Evolutionary conservation across 1,284 basidiomycete species (phyloP).

Genomic region (Marasmius sp.): DNA sequence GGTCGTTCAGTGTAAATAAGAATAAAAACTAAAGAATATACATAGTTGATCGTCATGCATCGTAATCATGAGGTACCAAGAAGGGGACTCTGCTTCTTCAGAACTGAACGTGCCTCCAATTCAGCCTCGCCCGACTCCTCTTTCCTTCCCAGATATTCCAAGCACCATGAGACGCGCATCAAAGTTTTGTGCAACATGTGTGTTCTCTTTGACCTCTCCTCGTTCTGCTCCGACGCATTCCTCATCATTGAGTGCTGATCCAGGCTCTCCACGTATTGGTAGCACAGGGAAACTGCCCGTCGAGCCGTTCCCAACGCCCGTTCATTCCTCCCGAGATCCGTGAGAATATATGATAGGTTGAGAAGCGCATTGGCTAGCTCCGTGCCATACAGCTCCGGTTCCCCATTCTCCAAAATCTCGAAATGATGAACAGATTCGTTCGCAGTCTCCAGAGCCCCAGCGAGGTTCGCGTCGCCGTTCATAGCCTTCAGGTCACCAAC

Average conservation of each 20-base stretch:
- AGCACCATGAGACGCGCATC: constrained; percentile 11
- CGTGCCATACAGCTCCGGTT: constrained; percentile 10
- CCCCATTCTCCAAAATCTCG: constrained; percentile 8
- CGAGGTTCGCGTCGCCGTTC: neutral
- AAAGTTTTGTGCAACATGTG: constrained; percentile 10
- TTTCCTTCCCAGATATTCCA: constrained; percentile 9
- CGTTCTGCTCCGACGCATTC: neutral
- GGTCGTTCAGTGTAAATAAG: too few species aligned
- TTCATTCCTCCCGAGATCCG: constrained; percentile 7
- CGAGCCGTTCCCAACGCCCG: constrained; percentile 7
- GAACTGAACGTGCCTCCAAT: constrained; percentile 8
- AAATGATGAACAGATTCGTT: constrained; percentile 15
- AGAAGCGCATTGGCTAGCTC: constrained; percentile 12
- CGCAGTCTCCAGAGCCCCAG: constrained; percentile 6
- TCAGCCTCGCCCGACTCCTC: constrained; percentile 8
- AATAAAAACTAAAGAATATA: neutral
- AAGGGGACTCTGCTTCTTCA: constrained; percentile 6
- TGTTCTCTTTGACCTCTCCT: constrained; percentile 7
- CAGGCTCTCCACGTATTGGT: neutral
- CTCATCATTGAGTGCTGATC: neutral
- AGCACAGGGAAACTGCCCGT: constrained; percentile 8
- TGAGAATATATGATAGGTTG: constrained; percentile 11
- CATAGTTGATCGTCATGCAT: neutral
- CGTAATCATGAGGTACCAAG: neutral
- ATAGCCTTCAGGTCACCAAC: neutral